Evolutionary conservation across 1,284 basidiomycete species (phyloP), one percentile per base, ranked within the genome.

Genomic region (Exobasidium rhododendri): DNA sequence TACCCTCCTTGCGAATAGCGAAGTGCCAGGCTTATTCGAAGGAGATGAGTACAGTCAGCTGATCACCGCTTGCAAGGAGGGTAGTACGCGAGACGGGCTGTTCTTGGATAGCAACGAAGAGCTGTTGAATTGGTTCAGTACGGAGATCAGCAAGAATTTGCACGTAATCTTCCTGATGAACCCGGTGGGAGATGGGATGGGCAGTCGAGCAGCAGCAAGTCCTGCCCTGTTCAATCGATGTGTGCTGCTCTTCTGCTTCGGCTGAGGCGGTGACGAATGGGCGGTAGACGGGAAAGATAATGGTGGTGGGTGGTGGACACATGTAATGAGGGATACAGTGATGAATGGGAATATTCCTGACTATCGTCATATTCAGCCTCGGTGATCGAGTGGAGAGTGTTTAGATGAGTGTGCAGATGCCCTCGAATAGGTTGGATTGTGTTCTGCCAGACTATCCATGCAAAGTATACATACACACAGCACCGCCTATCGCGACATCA

Each of bases 61-160:
- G 60, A 97, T 99, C 90, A 97, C 93, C 2, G 92, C 94, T 1
- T 96, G 96, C 82, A 97, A 97, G 80, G 96, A 99, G 82, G 96
- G 94, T 0, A 94, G 94, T 17, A 93, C 97, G 78, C 87, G 94
- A 20, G 93, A 99, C 67, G 96, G 96, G 2, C 83, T 97, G 32
- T 97, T 99, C 92, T 84, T 99, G 14, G 94, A 98, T 82, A 94
- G 93, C 17, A 93, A 91, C 63, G 97, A 99, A 74, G 75, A 79
- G 50, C 59, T 77, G 24, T 66, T 76, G n/a, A 45, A 53, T 22
- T 75, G 74, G 47, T 78, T 78, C 68, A 57, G 72, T 2, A 22
- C 26, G 1, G 66, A 78, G 54, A 77, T 78, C 53, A 65, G 66
- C 11, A 43, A 64, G 47, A 77, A 78, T 43, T 52, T 78, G 40